Percentiles rank a stretch among this genome's conserved stretches.
phyloP scores from a whole-genome alignment of 352 stramenopile genomes.

The Halophytophthora batemanensis region DNA sequence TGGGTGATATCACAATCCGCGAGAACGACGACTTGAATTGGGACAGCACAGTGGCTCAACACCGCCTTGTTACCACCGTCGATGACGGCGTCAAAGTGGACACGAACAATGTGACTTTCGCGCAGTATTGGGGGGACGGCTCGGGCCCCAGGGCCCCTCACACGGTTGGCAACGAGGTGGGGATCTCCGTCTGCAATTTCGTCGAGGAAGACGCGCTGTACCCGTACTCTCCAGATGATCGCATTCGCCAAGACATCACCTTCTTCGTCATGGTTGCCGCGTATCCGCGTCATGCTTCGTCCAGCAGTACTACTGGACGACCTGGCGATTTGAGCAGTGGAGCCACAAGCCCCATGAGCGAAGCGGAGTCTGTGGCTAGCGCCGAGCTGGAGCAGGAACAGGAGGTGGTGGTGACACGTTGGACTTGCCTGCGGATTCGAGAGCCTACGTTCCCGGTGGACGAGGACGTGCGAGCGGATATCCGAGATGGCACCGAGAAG shows the following conservation, averaged over 20 bases:
- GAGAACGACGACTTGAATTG: slow-evolving; percentile 31
- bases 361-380: background rate
- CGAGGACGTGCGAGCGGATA: slow-evolving; percentile 18
- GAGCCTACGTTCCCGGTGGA: slow-evolving; percentile 24
- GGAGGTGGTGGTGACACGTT: slow-evolving; percentile 27
- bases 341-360: slow-evolving; percentile 2
- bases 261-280: slow-evolving; percentile 32
- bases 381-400: slow-evolving; percentile 9
- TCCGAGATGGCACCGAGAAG: slow-evolving; percentile 22
- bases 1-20: slow-evolving; percentile 31
- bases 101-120: slow-evolving; percentile 39
- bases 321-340: slow-evolving; percentile 1
- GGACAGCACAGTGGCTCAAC: slow-evolving; percentile 28
- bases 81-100: slow-evolving; percentile 24
- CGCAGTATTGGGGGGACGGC: slow-evolving; percentile 25
- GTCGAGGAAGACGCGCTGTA: slow-evolving; percentile 48
- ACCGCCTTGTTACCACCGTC: slow-evolving; percentile 33
- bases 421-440: slow-evolving; percentile 34
- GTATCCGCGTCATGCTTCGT: slow-evolving; percentile 5
- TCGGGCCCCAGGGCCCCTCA: slow-evolving; percentile 5
- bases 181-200: slow-evolving; percentile 36
- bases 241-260: slow-evolving; percentile 50
- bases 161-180: slow-evolving; percentile 20
- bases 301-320: background rate
- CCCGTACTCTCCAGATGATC: slow-evolving; percentile 31